These are phyloP conservation scores for Trifolium subterraneum DNA, from an alignment of 306 rosid genomes.

Conservation along the genomic window DNA sequence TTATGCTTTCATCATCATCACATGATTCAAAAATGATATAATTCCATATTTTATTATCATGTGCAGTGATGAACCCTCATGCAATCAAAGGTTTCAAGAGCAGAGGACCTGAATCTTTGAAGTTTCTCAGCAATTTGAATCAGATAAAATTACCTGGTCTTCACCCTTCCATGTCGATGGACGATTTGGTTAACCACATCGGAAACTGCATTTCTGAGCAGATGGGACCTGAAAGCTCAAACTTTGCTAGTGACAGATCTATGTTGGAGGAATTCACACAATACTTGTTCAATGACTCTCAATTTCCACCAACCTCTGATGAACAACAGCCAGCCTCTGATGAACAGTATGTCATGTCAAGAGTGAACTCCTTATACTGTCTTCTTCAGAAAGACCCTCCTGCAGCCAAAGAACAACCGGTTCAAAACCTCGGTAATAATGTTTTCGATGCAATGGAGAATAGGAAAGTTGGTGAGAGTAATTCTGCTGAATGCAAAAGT, in stretches of 20 bases:
- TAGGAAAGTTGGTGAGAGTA: slow-evolving; percentile 40
- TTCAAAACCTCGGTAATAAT: slow-evolving; percentile 1
- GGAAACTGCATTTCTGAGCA: slow-evolving; percentile 69
- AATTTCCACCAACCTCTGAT: slow-evolving; percentile 49
- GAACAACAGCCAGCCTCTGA: slow-evolving; percentile 58
- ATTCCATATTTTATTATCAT: slow-evolving; percentile 5
- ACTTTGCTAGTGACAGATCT: slow-evolving; percentile 42
- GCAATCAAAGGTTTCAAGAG: slow-evolving; percentile 45
- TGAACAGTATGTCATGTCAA: slow-evolving; percentile 68
- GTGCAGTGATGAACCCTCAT: slow-evolving; percentile 48
- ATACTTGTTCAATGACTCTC: slow-evolving; percentile 64
- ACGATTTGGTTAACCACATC: slow-evolving; percentile 68
- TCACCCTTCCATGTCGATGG: slow-evolving; percentile 72
- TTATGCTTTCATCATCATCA: background rate
- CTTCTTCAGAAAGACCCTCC: slow-evolving; percentile 75
- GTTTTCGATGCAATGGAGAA: background rate
- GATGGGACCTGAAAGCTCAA: slow-evolving; percentile 51
- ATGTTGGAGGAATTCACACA: slow-evolving; percentile 72
- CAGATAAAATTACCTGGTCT: slow-evolving; percentile 73
- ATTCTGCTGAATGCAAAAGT: slow-evolving; percentile 38
- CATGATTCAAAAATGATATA: background rate
- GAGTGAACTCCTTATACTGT: slow-evolving; percentile 76
- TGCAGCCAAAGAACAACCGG: slow-evolving; percentile 43
- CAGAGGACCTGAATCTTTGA: slow-evolving; percentile 50
- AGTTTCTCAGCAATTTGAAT: slow-evolving; percentile 55